Conservation (phyloP, 345 rosid species). For the Citrus hindsii region DNA sequence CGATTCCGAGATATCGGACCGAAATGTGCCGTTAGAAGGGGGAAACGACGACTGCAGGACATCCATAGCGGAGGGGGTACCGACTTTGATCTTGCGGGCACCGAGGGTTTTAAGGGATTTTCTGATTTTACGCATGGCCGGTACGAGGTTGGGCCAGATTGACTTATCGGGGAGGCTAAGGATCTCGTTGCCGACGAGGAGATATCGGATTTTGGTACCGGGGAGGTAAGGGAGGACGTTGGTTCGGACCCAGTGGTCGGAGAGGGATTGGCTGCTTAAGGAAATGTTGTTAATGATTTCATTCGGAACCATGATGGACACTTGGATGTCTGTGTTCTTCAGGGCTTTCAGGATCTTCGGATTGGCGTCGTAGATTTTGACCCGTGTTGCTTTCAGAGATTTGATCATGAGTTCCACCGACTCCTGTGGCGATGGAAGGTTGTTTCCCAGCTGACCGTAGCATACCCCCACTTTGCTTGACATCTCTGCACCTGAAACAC, state of each 20-base stretch:
- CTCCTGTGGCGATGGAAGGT: conserved; percentile 52
- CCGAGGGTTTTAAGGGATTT: conserved; percentile 38
- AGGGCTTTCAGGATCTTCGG: conserved; percentile 61
- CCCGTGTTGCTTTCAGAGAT: conserved; percentile 47
- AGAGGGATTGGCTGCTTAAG: conserved; percentile 29
- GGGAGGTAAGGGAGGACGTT: conserved; percentile 58
- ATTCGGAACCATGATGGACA: conserved; percentile 70
- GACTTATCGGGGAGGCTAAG: conserved; percentile 38
- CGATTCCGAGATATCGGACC: conserved; percentile 51
- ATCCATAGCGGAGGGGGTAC: conserved; percentile 69
- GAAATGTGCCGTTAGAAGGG: conserved; percentile 81
- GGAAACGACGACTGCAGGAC: conserved; percentile 73
- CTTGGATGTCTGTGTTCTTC: conserved; percentile 47
- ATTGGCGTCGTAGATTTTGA: conserved; percentile 76
- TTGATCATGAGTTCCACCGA: conserved; percentile 44
- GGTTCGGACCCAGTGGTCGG: conserved; percentile 61
- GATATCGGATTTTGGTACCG: conserved; percentile 69
- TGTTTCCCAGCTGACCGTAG: conserved; percentile 78
- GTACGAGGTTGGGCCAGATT: conserved; percentile 60
- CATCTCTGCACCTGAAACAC: conserved; percentile 38
- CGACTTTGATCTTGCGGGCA: conserved; percentile 63
- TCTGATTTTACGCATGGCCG: conserved; percentile 76
- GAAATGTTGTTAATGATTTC: conserved; percentile 49
- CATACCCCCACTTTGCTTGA: conserved; percentile 60
- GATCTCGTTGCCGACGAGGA: conserved; percentile 87